A percentile compares a stretch with the other conserved stretches of the same genome.
phyloP scores from a whole-genome alignment of 148 eudicot species.

The Simmondsia chinensis region DNA sequence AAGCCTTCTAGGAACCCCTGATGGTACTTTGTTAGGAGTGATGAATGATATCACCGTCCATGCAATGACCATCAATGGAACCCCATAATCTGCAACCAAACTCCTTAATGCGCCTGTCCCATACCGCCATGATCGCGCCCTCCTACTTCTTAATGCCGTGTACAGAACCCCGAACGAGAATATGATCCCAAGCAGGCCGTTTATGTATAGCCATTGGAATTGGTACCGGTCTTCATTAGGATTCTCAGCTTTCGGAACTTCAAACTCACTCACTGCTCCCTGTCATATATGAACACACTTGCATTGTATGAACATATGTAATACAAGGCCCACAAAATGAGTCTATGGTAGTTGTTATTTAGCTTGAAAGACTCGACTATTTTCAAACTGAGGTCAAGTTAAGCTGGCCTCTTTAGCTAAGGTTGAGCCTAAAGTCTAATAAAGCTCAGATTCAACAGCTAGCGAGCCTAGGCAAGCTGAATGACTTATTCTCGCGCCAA shows the following conservation, averaged over 20 bases:
- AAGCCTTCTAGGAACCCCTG: constrained; percentile 72
- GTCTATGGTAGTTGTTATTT: too few species aligned
- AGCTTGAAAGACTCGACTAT: too few species aligned
- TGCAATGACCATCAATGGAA: constrained; percentile 50
- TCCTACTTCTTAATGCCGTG: constrained; percentile 37
- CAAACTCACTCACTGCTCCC: constrained; percentile 32
- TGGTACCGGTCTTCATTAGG: constrained; percentile 14
- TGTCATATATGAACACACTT: too few species aligned
- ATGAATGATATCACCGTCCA: constrained; percentile 61
- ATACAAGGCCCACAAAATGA: too few species aligned
- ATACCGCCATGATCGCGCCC: constrained; percentile 47
- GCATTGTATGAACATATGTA: too few species aligned
- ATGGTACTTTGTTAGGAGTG: constrained; percentile 39
- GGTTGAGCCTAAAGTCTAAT: too few species aligned
- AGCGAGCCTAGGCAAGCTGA: too few species aligned
- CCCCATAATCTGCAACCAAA: constrained; percentile 69
- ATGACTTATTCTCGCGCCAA: too few species aligned
- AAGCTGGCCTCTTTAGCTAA: too few species aligned
- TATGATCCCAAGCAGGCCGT: constrained; percentile 33
- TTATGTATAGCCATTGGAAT: constrained; percentile 35
- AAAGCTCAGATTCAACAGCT: too few species aligned
- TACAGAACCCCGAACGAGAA: constrained; percentile 26
- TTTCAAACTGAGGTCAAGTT: too few species aligned
- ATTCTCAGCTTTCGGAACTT: constrained; percentile 31
- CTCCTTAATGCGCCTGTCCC: constrained; percentile 55